phyloP scores from a whole-genome alignment of 768 basidiomycete species.

The Leccinum obscurum region DNA sequence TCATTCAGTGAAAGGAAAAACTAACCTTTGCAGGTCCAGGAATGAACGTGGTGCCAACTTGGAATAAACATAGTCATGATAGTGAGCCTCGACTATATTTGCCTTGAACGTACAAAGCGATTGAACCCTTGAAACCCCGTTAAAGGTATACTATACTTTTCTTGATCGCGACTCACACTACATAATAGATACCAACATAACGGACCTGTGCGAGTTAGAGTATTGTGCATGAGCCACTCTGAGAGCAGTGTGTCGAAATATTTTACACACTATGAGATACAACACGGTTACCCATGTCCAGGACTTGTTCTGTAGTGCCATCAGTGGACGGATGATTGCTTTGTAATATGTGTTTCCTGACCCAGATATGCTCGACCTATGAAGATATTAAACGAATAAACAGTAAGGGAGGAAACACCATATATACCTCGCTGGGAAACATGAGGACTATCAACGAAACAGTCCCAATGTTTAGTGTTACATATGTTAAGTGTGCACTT shows the following conservation, averaged over 20 bases:
- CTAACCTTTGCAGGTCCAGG: no score
- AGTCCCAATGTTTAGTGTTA: neutral
- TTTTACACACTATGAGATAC: neutral
- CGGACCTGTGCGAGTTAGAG: no score
- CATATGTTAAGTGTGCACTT: neutral
- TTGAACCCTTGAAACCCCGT: no score
- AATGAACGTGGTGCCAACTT: no score
- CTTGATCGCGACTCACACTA: no score
- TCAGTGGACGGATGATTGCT: neutral
- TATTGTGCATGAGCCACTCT: neutral
- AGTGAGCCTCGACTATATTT: no score
- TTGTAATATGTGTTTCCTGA: neutral
- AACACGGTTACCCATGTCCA: neutral
- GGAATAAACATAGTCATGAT: no score
- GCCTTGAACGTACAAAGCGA: no score
- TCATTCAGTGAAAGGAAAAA: no score
- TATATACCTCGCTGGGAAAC: neutral
- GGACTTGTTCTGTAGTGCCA: neutral
- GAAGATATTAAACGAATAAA: neutral
- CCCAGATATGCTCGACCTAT: neutral
- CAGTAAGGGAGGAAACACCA: neutral
- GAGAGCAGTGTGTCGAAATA: neutral
- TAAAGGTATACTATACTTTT: no score
- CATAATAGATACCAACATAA: no score
- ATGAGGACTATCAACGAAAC: neutral